A percentile compares a stretch with the other conserved stretches of the same genome.
These are phyloP conservation scores for Eucalyptus cloeziana DNA, from an alignment of 345 rosid species.

Conservation along the genomic window DNA sequence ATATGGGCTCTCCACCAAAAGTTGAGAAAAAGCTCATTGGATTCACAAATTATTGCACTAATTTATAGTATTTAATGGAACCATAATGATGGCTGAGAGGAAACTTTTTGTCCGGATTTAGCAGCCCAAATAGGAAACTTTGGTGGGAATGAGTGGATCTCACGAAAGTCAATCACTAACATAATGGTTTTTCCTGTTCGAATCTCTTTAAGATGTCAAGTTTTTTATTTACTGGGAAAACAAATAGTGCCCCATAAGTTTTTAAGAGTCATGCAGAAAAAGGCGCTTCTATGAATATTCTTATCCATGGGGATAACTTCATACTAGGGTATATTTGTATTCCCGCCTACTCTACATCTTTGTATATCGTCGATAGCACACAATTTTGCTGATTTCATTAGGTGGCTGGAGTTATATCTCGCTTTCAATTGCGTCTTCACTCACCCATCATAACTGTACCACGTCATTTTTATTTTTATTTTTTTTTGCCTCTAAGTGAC, in stretches of 20 bases:
- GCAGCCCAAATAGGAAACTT: slow-evolving; percentile 8
- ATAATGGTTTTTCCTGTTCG: slow-evolving; percentile 1
- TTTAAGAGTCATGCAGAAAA: neutral
- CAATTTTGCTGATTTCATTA: neutral
- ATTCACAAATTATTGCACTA: neutral
- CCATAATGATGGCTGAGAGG: neutral
- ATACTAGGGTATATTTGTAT: neutral
- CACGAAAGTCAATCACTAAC: neutral
- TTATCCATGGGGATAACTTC: neutral
- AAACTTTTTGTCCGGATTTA: neutral
- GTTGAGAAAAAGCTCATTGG: slow-evolving; percentile 1
- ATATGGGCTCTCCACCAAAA: neutral
- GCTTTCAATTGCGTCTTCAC: neutral
- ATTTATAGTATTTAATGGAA: neutral
- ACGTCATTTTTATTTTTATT: neutral
- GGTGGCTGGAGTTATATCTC: neutral
- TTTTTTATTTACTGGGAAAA: neutral
- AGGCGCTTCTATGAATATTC: neutral
- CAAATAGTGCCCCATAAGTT: neutral
- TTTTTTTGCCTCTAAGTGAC: neutral
- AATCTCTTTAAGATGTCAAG: neutral
- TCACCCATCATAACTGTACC: neutral
- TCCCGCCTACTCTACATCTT: neutral
- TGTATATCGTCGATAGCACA: neutral
- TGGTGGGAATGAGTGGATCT: neutral